These are phyloP conservation scores for Schrenkiella parvula DNA, from an alignment of 345 rosid species.

Conservation along the genomic window DNA sequence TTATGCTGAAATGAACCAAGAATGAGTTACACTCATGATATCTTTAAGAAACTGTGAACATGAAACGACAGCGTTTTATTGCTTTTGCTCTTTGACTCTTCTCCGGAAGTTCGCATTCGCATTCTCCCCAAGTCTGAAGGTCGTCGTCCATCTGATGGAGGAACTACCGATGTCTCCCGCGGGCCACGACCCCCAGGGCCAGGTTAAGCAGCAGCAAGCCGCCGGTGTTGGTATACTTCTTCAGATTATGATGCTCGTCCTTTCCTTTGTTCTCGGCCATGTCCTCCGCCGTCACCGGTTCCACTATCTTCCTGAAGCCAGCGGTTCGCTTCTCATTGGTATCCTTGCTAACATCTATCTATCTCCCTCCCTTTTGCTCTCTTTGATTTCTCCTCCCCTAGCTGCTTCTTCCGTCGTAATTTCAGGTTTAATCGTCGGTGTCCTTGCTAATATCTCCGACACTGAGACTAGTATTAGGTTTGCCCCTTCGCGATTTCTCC, in stretches of 20 bases:
- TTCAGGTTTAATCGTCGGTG: constrained; percentile 78
- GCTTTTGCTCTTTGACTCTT: neutral
- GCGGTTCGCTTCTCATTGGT: constrained; percentile 98
- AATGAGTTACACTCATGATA: too few species aligned
- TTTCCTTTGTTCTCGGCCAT: constrained; percentile 92
- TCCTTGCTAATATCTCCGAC: constrained; percentile 81
- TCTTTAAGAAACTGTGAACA: neutral
- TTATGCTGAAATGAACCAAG: constrained; percentile 30
- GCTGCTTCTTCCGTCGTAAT: neutral
- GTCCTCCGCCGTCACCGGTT: constrained; percentile 95
- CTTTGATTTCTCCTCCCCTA: neutral
- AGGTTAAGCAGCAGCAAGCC: constrained; percentile 88
- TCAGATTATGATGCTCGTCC: constrained; percentile 99
- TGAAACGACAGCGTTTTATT: neutral
- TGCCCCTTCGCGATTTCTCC: neutral
- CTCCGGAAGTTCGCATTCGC: neutral
- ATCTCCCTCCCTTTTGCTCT: neutral
- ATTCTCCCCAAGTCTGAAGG: neutral
- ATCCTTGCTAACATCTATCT: neutral
- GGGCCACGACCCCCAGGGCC: constrained; percentile 34
- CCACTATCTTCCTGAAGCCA: constrained; percentile 95
- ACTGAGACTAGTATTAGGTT: constrained; percentile 86
- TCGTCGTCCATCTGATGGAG: constrained; percentile 19
- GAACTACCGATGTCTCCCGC: constrained; percentile 41
- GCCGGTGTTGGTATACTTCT: constrained; percentile 97